These are phyloP conservation scores for Poterioochromonas sp. DNA, from an alignment of 352 stramenopile genomes.

Conservation along the genomic window DNA sequence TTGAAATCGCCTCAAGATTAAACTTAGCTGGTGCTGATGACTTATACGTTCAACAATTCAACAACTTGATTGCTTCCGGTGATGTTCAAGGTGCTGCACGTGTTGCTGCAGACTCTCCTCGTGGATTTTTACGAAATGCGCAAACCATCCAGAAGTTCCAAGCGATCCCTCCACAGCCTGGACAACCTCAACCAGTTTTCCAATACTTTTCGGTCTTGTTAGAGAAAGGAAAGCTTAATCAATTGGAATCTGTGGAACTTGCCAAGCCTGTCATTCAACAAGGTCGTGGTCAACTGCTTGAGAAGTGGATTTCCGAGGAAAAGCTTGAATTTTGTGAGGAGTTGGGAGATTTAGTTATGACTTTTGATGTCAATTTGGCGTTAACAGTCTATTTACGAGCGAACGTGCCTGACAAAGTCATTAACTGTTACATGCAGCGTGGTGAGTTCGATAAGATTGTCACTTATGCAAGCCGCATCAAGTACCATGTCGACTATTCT, in stretches of 20 bases:
- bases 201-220: slow-evolving; percentile 98
- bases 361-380: slow-evolving; percentile 90
- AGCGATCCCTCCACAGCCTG: slow-evolving; percentile 88
- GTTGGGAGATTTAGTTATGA: slow-evolving; percentile 76
- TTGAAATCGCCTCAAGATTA: slow-evolving; percentile 87
- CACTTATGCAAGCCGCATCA: slow-evolving; percentile 75
- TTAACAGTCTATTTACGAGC: slow-evolving; percentile 92
- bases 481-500: slow-evolving; percentile 97
- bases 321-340: slow-evolving; percentile 87
- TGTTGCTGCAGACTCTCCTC: slow-evolving; percentile 57
- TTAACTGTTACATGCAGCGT: slow-evolving; percentile 97
- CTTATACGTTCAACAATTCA: slow-evolving; percentile 96
- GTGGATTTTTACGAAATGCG: slow-evolving; percentile 81
- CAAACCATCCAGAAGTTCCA: slow-evolving; percentile 98
- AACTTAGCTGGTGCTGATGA: slow-evolving; percentile 94
- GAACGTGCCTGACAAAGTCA: slow-evolving; percentile 96
- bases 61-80: slow-evolving; percentile 85
- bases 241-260: slow-evolving; percentile 97
- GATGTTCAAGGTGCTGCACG: slow-evolving; percentile 65
- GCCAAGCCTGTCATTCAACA: slow-evolving; percentile 93
- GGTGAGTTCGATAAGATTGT: slow-evolving; percentile 99
- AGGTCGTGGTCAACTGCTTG: slow-evolving; percentile 88
- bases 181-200: slow-evolving; percentile 91
- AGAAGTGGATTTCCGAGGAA: slow-evolving; percentile 99
- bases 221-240: slow-evolving; percentile 95